Evolutionary conservation across 345 rosid genomes (phyloP), one percentile per base, ranked within the genome.

Genomic region (Sisymbrium irio): DNA sequence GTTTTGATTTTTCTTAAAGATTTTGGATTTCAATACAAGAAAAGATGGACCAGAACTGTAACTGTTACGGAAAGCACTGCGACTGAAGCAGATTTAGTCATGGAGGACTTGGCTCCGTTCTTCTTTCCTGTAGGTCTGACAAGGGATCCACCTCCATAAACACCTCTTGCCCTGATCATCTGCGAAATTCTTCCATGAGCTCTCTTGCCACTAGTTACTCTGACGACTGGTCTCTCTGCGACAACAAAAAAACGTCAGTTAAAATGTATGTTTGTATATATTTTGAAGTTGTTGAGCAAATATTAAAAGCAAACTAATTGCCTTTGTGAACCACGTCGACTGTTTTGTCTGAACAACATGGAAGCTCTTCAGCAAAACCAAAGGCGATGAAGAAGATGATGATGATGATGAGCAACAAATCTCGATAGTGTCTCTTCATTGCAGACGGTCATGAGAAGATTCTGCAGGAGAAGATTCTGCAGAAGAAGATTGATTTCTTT

Each of bases 71-170:
- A 33, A 39, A 58, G 10, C 18, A 59, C 22, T 12, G 69, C 69
- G 44, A 66, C 60, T 27, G 57, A 50, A 42, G 67, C 69, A 39
- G 59, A 77, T 56, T 3, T 80, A 19, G 41, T 53, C 27, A 50
- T 67, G 39, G 56, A 61, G 7, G 65, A 9, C 35, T 53, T 61
- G 56, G 73, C 73, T 22, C 14, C 35, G 49, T 49, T 71, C 77
- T 71, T 77, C 5, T 71, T 71, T 22, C 73, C 63, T 58, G 46
- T 65, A 20, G 72, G 73, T 60, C 15, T 72, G 49, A 35, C 11
- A 3, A 58, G 40, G 20, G 55, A 44, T 7, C 32, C 68, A 47
- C 73, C 77, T 63, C 77, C 77, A 57, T 40, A 32, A 33, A 47
- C 73, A 56, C 53, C 64, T 72, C 15, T 77, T 49, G 73, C 65